Conservation (phyloP, 2,329 filamentous ascomycete genomes). For the Fusarium sp. region DNA sequence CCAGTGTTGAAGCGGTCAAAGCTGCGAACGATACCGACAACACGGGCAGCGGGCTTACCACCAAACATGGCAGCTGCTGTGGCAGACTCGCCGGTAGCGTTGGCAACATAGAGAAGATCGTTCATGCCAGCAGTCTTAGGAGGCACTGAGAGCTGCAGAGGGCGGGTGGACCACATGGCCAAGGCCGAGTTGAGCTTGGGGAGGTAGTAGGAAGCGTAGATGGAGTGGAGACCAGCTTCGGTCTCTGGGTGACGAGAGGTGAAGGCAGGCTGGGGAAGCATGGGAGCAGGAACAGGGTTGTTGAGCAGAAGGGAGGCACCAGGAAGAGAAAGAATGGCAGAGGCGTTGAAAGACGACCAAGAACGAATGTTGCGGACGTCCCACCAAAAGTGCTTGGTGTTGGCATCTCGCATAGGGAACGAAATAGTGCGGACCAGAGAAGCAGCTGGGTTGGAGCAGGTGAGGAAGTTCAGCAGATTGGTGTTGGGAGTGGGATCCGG, state of each 20-base stretch:
- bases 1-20: slow-evolving; percentile 96
- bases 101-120: slow-evolving; percentile 74
- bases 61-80: slow-evolving; percentile 65
- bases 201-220: slow-evolving; percentile 82
- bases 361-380: slow-evolving; percentile 87
- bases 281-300: slow-evolving; percentile 70
- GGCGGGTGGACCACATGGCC: slow-evolving; percentile 75
- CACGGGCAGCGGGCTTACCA: slow-evolving; percentile 64
- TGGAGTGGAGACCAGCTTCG: slow-evolving; percentile 77
- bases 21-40: slow-evolving; percentile 87
- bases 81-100: slow-evolving; percentile 65
- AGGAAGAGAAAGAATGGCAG: slow-evolving; percentile 77
- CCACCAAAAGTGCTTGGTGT: slow-evolving; percentile 92
- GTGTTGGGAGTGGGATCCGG: slow-evolving; percentile 67
- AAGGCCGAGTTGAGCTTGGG: slow-evolving; percentile 89
- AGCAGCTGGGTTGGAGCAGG: slow-evolving; percentile 81
- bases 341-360: slow-evolving; percentile 83
- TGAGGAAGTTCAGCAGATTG: slow-evolving; percentile 82
- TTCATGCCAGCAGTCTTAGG: slow-evolving; percentile 52
- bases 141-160: slow-evolving; percentile 64
- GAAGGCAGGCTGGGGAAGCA: slow-evolving; percentile 68
- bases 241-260: slow-evolving; percentile 78
- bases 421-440: slow-evolving; percentile 83
- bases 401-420: slow-evolving; percentile 72
- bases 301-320: slow-evolving; percentile 78